These are phyloP conservation scores for Zygoascus meyerae DNA, from an alignment of 1,139 yeast genomes.

Conservation along the genomic window DNA sequence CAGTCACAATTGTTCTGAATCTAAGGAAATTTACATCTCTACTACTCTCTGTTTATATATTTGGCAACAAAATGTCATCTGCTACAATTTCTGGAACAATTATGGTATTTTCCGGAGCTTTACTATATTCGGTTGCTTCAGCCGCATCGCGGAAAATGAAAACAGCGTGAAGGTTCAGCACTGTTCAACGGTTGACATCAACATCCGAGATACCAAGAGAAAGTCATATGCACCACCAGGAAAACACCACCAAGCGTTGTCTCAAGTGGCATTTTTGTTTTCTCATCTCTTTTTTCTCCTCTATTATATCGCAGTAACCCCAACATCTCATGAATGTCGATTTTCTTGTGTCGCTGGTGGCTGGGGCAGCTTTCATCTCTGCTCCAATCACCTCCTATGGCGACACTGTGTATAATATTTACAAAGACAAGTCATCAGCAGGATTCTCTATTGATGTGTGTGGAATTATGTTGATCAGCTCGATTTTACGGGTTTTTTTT, in stretches of 20 bases:
- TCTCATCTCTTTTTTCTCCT: not conserved
- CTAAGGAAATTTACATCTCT: conserved; percentile 58
- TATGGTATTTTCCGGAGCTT: conserved; percentile 51
- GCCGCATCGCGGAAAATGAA: conserved; percentile 1
- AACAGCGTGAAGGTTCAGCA: conserved; percentile 8
- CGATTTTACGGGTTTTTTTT: conserved; percentile 66
- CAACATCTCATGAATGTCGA: conserved; percentile 2
- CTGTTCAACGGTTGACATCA: not conserved
- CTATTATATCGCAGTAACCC: too few relatives aligned
- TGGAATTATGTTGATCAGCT: conserved; percentile 81
- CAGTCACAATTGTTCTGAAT: conserved; percentile 54
- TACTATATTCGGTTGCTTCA: conserved; percentile 36
- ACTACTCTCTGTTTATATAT: conserved; percentile 46
- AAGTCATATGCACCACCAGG: too few relatives aligned
- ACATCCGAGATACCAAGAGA: not conserved
- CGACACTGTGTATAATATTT: conserved; percentile 67
- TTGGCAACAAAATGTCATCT: conserved; percentile 40
- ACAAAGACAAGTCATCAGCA: conserved; percentile 54
- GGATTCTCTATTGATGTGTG: conserved; percentile 89
- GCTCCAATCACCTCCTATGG: conserved; percentile 85
- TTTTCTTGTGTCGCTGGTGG: conserved; percentile 10
- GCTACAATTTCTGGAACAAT: conserved; percentile 43
- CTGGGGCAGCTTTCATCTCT: conserved; percentile 36
- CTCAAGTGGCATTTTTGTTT: not conserved
- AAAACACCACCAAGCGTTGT: too few relatives aligned